Evolutionary conservation across 805 yeast genomes (phyloP).

Genomic region (Candida michaelii): DNA sequence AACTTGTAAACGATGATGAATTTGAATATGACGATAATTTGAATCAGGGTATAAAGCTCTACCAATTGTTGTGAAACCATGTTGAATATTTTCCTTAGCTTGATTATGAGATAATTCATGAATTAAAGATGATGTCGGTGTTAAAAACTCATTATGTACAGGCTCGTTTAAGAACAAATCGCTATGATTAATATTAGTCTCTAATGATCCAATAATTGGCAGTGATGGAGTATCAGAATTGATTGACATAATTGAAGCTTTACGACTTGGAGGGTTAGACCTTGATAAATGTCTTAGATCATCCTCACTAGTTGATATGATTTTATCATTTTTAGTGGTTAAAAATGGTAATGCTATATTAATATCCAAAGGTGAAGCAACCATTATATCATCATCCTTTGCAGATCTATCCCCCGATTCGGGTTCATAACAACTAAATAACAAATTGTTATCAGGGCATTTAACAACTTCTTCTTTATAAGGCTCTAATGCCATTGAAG

Average conservation of each 20-base stretch:
- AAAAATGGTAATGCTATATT: constrained; percentile 45
- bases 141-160: constrained; percentile 19
- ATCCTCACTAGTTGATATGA: constrained; percentile 23
- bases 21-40: constrained; percentile 59
- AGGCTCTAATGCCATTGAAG: constrained; percentile 33
- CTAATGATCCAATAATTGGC: constrained; percentile 40
- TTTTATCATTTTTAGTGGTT: constrained; percentile 37
- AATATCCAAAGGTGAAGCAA: constrained; percentile 44
- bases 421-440: constrained; percentile 53
- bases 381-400: constrained; percentile 21
- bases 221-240: constrained; percentile 20
- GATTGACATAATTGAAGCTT: constrained; percentile 25
- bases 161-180: constrained; percentile 14
- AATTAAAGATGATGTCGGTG: constrained; percentile 33
- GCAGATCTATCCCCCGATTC: constrained; percentile 13
- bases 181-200: constrained; percentile 36
- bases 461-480: constrained; percentile 61
- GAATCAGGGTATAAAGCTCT: constrained; percentile 61
- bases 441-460: constrained; percentile 59
- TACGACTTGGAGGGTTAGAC: constrained; percentile 23
- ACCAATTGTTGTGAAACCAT: constrained; percentile 34
- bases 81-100: constrained; percentile 27
- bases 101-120: constrained; percentile 23
- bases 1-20: constrained; percentile 68
- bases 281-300: constrained; percentile 10